Conservation (phyloP, 2,329 filamentous ascomycete genomes). For the Botrytis paeoniae region DNA sequence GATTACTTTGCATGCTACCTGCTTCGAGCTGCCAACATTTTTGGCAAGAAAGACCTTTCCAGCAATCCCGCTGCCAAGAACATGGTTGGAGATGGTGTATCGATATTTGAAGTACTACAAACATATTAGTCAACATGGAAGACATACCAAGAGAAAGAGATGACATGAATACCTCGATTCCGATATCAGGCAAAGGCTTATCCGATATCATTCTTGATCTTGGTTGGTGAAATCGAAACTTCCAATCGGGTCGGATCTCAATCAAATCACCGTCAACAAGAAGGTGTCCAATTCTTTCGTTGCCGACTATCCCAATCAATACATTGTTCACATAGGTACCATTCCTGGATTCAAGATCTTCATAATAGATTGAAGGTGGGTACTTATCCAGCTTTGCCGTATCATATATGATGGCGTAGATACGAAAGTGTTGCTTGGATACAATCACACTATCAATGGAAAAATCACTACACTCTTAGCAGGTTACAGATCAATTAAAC, state of each 20-base stretch:
- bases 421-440: constrained; percentile 53
- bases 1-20: constrained; percentile 68
- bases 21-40: constrained; percentile 51
- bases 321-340: constrained; percentile 52
- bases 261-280: constrained; percentile 52
- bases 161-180: constrained; percentile 37
- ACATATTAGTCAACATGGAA: constrained; percentile 8
- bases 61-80: constrained; percentile 53
- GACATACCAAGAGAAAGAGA: background rate
- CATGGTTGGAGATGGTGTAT: constrained; percentile 48
- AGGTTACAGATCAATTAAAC: background rate
- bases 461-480: constrained; percentile 36
- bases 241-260: constrained; percentile 40
- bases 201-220: constrained; percentile 11
- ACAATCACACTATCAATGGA: constrained; percentile 43
- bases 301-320: constrained; percentile 44
- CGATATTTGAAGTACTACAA: constrained; percentile 46
- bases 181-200: constrained; percentile 37
- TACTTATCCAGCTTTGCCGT: constrained; percentile 28
- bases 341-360: constrained; percentile 53
- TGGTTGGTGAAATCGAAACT: constrained; percentile 39
- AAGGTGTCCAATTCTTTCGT: constrained; percentile 43
- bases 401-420: constrained; percentile 55
- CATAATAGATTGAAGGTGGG: constrained; percentile 50
- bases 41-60: constrained; percentile 54